Conservation (phyloP, 169 alveolate species). For the Plasmodium gonderi region DNA sequence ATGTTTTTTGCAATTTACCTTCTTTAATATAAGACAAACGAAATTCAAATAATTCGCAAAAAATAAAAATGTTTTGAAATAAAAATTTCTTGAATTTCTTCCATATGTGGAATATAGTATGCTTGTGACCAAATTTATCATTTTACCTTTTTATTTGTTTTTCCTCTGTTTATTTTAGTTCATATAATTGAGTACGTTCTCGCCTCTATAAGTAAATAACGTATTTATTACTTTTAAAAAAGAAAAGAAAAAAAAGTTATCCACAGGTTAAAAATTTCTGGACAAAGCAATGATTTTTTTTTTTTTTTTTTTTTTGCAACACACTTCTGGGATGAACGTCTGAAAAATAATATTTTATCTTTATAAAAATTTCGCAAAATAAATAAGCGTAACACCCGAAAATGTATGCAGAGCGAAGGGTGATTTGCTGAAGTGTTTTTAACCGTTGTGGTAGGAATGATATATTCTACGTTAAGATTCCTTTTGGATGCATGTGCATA, state of each 20-base stretch:
- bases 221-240: too few species aligned
- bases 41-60: slow-evolving; percentile 62
- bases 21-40: slow-evolving; percentile 49
- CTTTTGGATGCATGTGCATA: background rate
- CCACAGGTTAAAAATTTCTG: too few species aligned
- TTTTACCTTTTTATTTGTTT: slow-evolving; percentile 13
- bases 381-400: background rate
- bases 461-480: too few species aligned
- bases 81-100: slow-evolving; percentile 36
- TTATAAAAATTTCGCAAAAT: too few species aligned
- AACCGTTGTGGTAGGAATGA: background rate
- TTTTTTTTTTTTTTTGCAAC: too few species aligned
- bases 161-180: background rate
- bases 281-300: too few species aligned
- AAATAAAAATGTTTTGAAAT: slow-evolving; percentile 56
- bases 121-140: slow-evolving; percentile 22
- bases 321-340: too few species aligned
- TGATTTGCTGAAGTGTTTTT: background rate
- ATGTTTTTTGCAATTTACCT: slow-evolving; percentile 25
- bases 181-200: slow-evolving; percentile 4
- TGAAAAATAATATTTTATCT: too few species aligned
- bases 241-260: too few species aligned
- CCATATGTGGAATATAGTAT: slow-evolving; percentile 50
- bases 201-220: background rate
- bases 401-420: background rate